Percentiles rank a stretch among this genome's conserved stretches.
Conservation (phyloP, 2,329 filamentous ascomycete species). For the Sporothrix euskadiensis region DNA sequence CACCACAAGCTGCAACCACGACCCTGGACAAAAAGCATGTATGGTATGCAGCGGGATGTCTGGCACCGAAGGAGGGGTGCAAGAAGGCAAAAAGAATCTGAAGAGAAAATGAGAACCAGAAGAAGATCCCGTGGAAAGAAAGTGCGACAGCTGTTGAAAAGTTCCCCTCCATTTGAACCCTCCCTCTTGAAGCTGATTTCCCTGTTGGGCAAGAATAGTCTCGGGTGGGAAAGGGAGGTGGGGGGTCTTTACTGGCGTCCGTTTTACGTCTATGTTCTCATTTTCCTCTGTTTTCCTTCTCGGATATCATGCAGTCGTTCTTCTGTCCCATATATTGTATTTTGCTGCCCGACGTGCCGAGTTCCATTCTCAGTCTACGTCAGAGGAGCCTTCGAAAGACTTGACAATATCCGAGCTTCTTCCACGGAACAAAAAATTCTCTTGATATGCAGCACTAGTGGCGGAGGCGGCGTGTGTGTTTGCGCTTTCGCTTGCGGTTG, state of each 20-base stretch:
- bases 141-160: neutral
- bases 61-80: neutral
- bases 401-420: neutral
- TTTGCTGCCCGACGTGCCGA: neutral
- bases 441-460: neutral
- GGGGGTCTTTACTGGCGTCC: neutral
- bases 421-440: neutral
- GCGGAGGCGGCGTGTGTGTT: no score
- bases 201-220: neutral
- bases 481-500: neutral
- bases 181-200: neutral
- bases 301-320: no score
- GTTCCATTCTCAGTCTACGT: neutral
- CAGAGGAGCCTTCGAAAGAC: neutral
- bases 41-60: conserved; percentile 24
- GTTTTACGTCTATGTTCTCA: neutral
- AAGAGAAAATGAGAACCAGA: neutral
- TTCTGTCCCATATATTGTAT: neutral
- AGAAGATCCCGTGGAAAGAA: neutral
- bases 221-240: neutral
- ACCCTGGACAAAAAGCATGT: neutral
- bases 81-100: neutral
- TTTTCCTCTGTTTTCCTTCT: neutral
- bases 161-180: neutral
- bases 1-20: neutral